Conservation (phyloP, 2,329 filamentous ascomycete species). For the Aspergillus luchuensis region DNA sequence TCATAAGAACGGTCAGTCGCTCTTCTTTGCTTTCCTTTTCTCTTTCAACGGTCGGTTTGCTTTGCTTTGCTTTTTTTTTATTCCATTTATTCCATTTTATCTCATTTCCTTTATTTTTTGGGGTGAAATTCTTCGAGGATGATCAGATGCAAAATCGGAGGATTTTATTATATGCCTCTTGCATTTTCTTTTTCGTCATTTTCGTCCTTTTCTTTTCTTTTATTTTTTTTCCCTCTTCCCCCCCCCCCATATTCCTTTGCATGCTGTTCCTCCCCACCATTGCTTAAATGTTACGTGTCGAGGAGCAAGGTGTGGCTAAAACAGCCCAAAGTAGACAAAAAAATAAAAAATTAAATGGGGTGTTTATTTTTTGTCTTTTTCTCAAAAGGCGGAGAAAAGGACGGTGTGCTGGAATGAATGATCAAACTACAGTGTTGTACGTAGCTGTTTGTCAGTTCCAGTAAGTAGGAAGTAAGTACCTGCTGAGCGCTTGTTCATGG, state of each 20-base stretch:
- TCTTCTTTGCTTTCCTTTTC: not conserved
- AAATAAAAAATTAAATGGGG: not conserved
- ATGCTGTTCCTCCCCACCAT: not conserved
- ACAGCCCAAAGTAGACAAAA: not conserved
- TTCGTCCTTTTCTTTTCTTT: not conserved
- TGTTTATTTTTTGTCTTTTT: too few relatives aligned
- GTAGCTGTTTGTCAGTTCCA: conserved; percentile 10
- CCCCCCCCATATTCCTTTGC: too few relatives aligned
- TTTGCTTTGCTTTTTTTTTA: not conserved
- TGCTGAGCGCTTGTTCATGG: not conserved
- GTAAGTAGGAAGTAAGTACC: conserved; percentile 5
- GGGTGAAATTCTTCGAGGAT: not conserved
- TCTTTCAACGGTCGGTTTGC: conserved; percentile 6
- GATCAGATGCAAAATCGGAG: conserved; percentile 15
- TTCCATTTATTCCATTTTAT: not conserved
- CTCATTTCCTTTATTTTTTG: too few relatives aligned
- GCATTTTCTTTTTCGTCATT: not conserved
- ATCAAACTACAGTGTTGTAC: conserved; percentile 9
- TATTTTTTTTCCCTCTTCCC: not conserved
- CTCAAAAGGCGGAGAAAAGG: not conserved
- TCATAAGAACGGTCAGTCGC: not conserved
- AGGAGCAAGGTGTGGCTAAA: conserved; percentile 1
- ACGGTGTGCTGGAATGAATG: not conserved
- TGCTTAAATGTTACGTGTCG: not conserved
- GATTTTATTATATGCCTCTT: conserved; percentile 1